A percentile compares a stretch with the other conserved stretches of the same genome.
Evolutionary conservation across 176 grass and related monocot species (phyloP).

Genomic region (Saccharum officinarum): DNA sequence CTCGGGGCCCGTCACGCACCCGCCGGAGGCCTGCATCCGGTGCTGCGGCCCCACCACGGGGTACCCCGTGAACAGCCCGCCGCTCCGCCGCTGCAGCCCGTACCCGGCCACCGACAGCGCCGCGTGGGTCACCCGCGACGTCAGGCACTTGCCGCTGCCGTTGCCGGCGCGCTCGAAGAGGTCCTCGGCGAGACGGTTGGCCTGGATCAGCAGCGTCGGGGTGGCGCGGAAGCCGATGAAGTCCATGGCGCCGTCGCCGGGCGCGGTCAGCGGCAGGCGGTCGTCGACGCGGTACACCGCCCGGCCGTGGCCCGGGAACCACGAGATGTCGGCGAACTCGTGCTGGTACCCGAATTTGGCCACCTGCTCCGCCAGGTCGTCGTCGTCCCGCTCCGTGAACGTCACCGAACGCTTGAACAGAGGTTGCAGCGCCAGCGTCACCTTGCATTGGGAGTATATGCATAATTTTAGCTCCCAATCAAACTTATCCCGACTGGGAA

Average conservation of each 20-base stretch:
- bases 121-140: slow-evolving; percentile 30
- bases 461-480: not conserved
- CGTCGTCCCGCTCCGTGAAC: slow-evolving; percentile 46
- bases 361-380: slow-evolving; percentile 44
- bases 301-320: slow-evolving; percentile 48
- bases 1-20: slow-evolving; percentile 38
- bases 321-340: slow-evolving; percentile 66
- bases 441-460: slow-evolving; percentile 28
- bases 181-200: slow-evolving; percentile 49
- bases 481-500: not conserved
- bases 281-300: slow-evolving; percentile 68
- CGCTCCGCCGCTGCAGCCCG: slow-evolving; percentile 17
- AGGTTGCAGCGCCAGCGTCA: slow-evolving; percentile 66
- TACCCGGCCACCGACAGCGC: not conserved
- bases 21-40: slow-evolving; percentile 55
- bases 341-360: slow-evolving; percentile 49
- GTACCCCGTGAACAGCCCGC: slow-evolving; percentile 58
- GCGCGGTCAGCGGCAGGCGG: slow-evolving; percentile 42
- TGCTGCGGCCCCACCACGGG: slow-evolving; percentile 64
- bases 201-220: not conserved
- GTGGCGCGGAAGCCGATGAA: slow-evolving; percentile 69
- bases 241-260: slow-evolving; percentile 50
- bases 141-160: slow-evolving; percentile 42
- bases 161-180: slow-evolving; percentile 30
- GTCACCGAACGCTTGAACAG: slow-evolving; percentile 81